Evolutionary conservation across 1,139 yeast genomes (phyloP).

Genomic region (Candida dubliniensis): DNA sequence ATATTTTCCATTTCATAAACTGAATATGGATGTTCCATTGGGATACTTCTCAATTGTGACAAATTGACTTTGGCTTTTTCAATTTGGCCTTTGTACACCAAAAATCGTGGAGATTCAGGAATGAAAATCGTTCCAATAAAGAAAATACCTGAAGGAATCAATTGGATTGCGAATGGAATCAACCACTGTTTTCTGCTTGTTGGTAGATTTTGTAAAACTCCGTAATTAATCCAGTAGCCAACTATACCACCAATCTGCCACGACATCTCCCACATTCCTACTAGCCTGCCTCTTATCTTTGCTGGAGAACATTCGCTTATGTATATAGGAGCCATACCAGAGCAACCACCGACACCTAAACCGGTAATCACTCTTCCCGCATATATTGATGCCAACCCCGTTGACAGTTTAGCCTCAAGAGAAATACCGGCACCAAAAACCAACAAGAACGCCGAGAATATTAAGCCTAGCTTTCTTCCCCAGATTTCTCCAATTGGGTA

Average conservation of each 20-base stretch:
- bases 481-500: constrained; percentile 30
- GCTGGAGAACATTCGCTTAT: constrained; percentile 34
- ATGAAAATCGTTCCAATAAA: constrained; percentile 38
- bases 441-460: constrained; percentile 34
- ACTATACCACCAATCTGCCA: constrained; percentile 52
- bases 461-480: constrained; percentile 29
- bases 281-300: constrained; percentile 36
- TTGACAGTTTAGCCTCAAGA: constrained; percentile 20
- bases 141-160: constrained; percentile 44
- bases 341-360: constrained; percentile 36
- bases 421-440: constrained; percentile 46
- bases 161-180: constrained; percentile 41
- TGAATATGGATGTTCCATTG: constrained; percentile 26
- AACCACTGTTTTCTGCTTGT: constrained; percentile 30
- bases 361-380: constrained; percentile 40
- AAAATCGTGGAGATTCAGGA: constrained; percentile 52
- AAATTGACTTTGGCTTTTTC: constrained; percentile 35
- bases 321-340: constrained; percentile 35
- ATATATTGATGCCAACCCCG: constrained; percentile 35
- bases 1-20: constrained; percentile 26
- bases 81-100: constrained; percentile 33
- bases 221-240: constrained; percentile 45
- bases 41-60: constrained; percentile 29
- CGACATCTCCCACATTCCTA: constrained; percentile 50
- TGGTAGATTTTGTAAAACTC: constrained; percentile 24